Base-by-base conservation (phyloP, 805 yeast genomes). In the Starmerella ratchasimensis region DNA sequence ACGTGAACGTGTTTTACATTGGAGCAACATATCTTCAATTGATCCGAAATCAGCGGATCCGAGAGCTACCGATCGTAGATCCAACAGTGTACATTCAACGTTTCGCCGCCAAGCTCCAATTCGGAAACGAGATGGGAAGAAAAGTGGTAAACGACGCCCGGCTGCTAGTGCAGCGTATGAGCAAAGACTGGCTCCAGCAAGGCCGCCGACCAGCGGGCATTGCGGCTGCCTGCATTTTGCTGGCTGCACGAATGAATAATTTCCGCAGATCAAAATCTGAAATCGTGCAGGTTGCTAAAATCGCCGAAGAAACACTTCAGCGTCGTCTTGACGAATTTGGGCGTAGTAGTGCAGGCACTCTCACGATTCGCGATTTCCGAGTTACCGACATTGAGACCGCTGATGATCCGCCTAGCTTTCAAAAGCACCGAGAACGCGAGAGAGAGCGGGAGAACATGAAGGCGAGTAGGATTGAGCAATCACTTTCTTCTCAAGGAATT, bases 181-280 rank as follows among this genome's bases (percentile, higher is more conserved):
- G 86, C 11, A 72, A 74, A 30, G 97, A 90, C 53, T 90, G 97
- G 96, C 80, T 90, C 48, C 81, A 77, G 55, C 93, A 83, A 59
- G 99, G 99, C 19, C 71, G 99, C 54, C 68, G 97, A 45, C 98
- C 99, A 0, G 97, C 98, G 0, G 98, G 99, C 51, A 74, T 90
- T 37, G 98, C 98, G 0, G 99, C 97, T 17, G 98, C 98, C 0
- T 84, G 96, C 59, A 65, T 90, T 2, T 56, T 93, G 31, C 61
- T 90, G 35, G 98, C 99, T 0, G 90, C 96, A 2, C 70, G 98
- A 59, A 93, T 90, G 97, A 90, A 90, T 60, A 86, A 86, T 54
- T 76, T 80, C 55, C 69, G 95, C 53, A 68, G 97, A 53, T 77
- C 93, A 2, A 94, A 88, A 56, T 71, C 86, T 1, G 97, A 93